A percentile compares a stretch with the other conserved stretches of the same genome.
Conservation (phyloP, 805 yeast genomes). For the Saturnispora gosingensis region DNA sequence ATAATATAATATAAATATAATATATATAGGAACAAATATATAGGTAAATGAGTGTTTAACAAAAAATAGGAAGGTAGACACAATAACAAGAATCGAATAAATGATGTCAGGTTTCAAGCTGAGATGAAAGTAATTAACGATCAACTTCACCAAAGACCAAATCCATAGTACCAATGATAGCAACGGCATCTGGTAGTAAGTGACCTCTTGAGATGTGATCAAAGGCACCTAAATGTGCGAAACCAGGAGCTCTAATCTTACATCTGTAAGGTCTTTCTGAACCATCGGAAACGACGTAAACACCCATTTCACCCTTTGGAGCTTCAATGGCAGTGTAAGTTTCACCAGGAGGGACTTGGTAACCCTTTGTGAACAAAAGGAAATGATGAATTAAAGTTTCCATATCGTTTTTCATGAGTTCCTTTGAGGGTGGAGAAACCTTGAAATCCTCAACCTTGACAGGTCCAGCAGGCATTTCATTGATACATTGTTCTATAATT, state of each 20-base stretch:
- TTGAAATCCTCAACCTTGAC: conserved; percentile 86
- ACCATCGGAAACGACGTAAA: conserved; percentile 81
- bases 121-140: conserved; percentile 37
- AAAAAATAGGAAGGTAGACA: background rate
- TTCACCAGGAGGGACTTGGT: conserved; percentile 83
- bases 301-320: conserved; percentile 94
- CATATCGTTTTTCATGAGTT: conserved; percentile 84
- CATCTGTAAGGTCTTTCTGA: conserved; percentile 86
- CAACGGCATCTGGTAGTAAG: conserved; percentile 85
- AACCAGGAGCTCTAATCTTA: conserved; percentile 91
- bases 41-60: background rate
- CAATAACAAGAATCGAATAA: background rate
- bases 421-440: conserved; percentile 73
- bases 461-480: conserved; percentile 88
- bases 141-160: conserved; percentile 92
- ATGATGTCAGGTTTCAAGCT: background rate
- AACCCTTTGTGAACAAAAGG: conserved; percentile 80
- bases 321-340: conserved; percentile 89
- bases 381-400: conserved; percentile 87
- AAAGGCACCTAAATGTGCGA: conserved; percentile 82
- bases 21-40: background rate
- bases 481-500: conserved; percentile 82
- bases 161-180: conserved; percentile 92
- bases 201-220: conserved; percentile 83
- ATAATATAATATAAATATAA: background rate